Percentiles rank a stretch among this genome's conserved stretches.
phyloP scores from a whole-genome alignment of 352 stramenopile species.

The Globisporangium perplexum region DNA sequence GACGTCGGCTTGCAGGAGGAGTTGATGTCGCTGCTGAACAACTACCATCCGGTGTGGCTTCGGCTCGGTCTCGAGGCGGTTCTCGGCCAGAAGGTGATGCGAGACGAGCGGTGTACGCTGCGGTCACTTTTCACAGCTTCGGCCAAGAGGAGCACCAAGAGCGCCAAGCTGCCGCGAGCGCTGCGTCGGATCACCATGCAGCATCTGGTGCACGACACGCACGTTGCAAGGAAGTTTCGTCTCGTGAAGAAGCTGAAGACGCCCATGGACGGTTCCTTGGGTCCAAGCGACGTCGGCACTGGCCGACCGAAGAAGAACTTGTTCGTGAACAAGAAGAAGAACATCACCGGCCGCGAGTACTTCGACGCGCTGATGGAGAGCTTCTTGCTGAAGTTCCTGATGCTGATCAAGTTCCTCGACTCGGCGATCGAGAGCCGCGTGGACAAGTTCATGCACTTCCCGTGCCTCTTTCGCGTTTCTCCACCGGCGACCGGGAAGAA shows the following conservation, averaged over 20 bases:
- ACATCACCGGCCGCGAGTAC: slow-evolving; percentile 70
- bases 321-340: slow-evolving; percentile 57
- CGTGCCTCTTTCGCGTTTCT: slow-evolving; percentile 86
- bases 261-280: slow-evolving; percentile 49
- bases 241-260: slow-evolving; percentile 70
- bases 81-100: slow-evolving; percentile 54
- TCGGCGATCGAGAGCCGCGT: slow-evolving; percentile 62
- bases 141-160: slow-evolving; percentile 20
- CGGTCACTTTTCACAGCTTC: slow-evolving; percentile 35
- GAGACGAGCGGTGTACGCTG: slow-evolving; percentile 51
- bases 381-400: slow-evolving; percentile 90
- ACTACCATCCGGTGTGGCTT: slow-evolving; percentile 91
- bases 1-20: slow-evolving; percentile 87
- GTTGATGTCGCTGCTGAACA: slow-evolving; percentile 83
- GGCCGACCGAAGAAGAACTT: slow-evolving; percentile 9
- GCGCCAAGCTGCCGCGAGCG: slow-evolving; percentile 41
- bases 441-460: slow-evolving; percentile 77
- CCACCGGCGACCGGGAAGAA: slow-evolving; percentile 7
- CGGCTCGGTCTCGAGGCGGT: slow-evolving; percentile 87
- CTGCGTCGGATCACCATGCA: slow-evolving; percentile 60
- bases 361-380: slow-evolving; percentile 83
- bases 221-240: slow-evolving; percentile 52
- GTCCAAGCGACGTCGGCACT: slow-evolving; percentile 29
- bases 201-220: slow-evolving; percentile 56
- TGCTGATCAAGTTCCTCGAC: slow-evolving; percentile 93